Percentiles rank a stretch among this genome's conserved stretches.
These are phyloP conservation scores for Usnea hakonensis DNA, from an alignment of 495 filamentous ascomycete genomes.

Conservation along the genomic window DNA sequence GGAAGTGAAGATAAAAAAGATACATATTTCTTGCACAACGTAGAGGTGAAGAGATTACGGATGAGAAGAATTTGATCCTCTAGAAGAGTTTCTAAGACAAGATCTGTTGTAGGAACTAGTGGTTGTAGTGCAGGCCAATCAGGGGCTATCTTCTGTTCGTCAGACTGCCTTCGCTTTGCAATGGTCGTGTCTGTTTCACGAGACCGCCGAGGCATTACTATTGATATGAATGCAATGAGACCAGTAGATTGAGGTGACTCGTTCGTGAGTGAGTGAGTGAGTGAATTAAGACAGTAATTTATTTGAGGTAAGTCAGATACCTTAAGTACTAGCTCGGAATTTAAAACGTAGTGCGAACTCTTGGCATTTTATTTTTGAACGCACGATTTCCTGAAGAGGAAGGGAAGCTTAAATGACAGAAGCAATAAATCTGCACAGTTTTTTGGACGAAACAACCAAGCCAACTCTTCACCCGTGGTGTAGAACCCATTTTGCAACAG, in stretches of 20 bases:
- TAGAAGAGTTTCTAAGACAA: slow-evolving; percentile 51
- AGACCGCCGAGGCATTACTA: neutral
- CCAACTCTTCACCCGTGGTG: neutral
- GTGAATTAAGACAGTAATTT: no score
- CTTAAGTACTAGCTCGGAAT: neutral
- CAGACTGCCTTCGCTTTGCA: neutral
- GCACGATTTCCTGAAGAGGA: slow-evolving; percentile 1
- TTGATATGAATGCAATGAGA: neutral
- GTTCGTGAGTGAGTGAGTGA: no score
- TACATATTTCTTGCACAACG: slow-evolving; percentile 73
- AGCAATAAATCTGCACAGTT: neutral
- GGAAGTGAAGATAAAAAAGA: slow-evolving; percentile 68
- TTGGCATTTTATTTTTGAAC: slow-evolving; percentile 1
- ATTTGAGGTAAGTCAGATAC: no score
- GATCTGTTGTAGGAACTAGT: slow-evolving; percentile 57
- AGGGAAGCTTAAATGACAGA: neutral
- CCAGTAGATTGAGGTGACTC: neutral
- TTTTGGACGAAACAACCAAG: neutral
- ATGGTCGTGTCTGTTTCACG: neutral
- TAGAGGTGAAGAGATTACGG: slow-evolving; percentile 68
- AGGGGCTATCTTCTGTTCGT: slow-evolving; percentile 29
- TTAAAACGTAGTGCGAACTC: neutral
- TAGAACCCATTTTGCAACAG: neutral
- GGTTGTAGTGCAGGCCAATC: slow-evolving; percentile 77
- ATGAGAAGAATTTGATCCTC: slow-evolving; percentile 67